Base-by-base conservation (phyloP, 495 filamentous ascomycete genomes). In the Pseudoneurospora amorphoporcata region DNA sequence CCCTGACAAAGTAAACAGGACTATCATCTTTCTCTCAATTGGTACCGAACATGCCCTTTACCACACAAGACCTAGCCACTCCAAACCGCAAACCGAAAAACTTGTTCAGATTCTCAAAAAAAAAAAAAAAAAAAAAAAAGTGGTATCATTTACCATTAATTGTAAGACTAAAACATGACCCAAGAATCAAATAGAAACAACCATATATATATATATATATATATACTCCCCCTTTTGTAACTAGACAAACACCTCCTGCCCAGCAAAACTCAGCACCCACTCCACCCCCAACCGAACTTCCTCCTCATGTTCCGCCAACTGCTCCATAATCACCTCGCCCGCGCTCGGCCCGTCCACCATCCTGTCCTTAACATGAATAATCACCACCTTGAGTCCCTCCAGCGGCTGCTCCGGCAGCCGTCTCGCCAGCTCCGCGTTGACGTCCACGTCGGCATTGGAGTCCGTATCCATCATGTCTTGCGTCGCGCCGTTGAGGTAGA, bases 281-380 rank as follows among this genome's bases (percentile, higher is more conserved):
- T 90, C 87, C 75, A 93, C 95, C 0, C 95, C 96, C 74, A 97
- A 73, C 71, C 84, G 83, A 6, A 86, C 85, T 69, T 84, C 82
- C 68, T 81, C 77, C 71, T 92, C 92, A 74, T 90, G 86, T 53
- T 84, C 84, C 70, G 80, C 73, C 68, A 98, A 80, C 75, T 97
- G 86, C 71, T 78, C 72, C n/a, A 95, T 75, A 12, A 98, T 95
- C 4, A 75, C 86, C 32, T 91, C 88, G 0, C 85, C 84, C 0
- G 90, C 87, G 58, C 83, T 77, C 14, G 88, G 87, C 17, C 88
- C 92, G 73, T 87, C 88, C 58, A 84, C 82, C 37, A 95, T 82
- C 71, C 88, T 90, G 69, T 95, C 93, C 77, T 94, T 94, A 74
- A 94, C 87, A 82, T 95, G 87, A 39, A 95, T 96, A 45, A 95